phyloP scores from a whole-genome alignment of 805 yeast species.

The Candida maesae region DNA sequence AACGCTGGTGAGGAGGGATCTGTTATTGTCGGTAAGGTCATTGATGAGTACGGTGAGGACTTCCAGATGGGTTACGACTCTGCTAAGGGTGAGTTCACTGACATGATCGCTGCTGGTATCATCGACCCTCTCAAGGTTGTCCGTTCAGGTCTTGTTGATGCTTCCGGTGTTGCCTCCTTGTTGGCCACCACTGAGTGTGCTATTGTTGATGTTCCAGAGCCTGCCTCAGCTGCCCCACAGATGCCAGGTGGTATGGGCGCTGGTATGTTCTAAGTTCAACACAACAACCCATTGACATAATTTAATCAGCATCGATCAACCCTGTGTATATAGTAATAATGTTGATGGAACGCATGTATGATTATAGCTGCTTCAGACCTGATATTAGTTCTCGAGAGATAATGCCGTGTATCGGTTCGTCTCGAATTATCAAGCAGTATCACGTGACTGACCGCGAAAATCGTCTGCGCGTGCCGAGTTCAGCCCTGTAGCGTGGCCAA shows the following conservation, averaged over 20 bases:
- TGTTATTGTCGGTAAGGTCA: conserved; percentile 89
- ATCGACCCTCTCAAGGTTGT: conserved; percentile 99
- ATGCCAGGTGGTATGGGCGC: conserved; percentile 60
- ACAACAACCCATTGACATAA: no score
- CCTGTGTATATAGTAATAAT: conserved; percentile 1
- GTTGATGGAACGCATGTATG: not conserved
- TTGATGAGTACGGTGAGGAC: conserved; percentile 48
- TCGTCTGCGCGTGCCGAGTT: no score
- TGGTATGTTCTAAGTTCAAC: conserved; percentile 38
- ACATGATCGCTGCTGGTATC: conserved; percentile 95
- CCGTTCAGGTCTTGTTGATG: conserved; percentile 93
- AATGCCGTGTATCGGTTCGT: no score
- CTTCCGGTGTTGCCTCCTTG: conserved; percentile 95
- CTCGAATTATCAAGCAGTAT: no score
- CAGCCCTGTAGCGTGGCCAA: no score
- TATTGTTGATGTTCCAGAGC: conserved; percentile 93
- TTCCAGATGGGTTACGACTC: conserved; percentile 94
- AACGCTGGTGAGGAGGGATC: conserved; percentile 99
- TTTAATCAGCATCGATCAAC: no score
- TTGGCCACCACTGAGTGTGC: conserved; percentile 99
- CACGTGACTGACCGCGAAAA: no score
- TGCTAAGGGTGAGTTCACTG: conserved; percentile 89
- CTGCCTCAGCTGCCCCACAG: conserved; percentile 48
- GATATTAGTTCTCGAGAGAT: conserved; percentile 11
- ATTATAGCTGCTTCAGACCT: no score